phyloP scores from a whole-genome alignment of 2,329 filamentous ascomycete species.

The Colletotrichum higginsianum region DNA sequence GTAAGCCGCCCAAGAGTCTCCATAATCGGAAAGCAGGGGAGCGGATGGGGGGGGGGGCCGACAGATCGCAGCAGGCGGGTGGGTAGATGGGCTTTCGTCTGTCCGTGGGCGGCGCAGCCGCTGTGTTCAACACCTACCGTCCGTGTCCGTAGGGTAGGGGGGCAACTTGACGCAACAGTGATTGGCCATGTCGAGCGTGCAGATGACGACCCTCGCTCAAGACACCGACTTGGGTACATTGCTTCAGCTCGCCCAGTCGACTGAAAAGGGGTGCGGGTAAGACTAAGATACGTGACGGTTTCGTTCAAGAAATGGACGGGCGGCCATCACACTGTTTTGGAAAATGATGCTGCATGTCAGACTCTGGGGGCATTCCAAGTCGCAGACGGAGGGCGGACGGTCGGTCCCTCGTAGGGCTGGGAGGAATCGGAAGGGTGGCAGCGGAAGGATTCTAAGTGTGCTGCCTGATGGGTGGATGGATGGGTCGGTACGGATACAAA shows the following conservation, averaged over 20 bases:
- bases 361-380: constrained; percentile 26
- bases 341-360: constrained; percentile 41
- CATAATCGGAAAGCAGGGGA: constrained; percentile 3
- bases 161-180: constrained; percentile 28
- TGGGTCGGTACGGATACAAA: constrained; percentile 2
- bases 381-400: constrained; percentile 20
- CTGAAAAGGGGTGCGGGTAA: constrained; percentile 14
- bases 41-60: not conserved
- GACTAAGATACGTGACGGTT: constrained; percentile 14
- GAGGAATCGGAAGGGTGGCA: constrained; percentile 36
- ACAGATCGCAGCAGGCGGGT: not conserved
- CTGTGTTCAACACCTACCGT: not conserved
- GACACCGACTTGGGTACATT: constrained; percentile 20
- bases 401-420: constrained; percentile 40
- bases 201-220: constrained; percentile 28
- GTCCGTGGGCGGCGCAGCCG: constrained; percentile 31
- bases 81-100: constrained; percentile 12
- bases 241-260: constrained; percentile 17
- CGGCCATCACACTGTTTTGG: constrained; percentile 31
- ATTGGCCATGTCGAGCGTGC: constrained; percentile 31
- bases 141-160: not conserved
- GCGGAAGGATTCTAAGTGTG: constrained; percentile 40
- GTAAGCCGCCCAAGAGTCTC: not conserved
- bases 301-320: constrained; percentile 30
- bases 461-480: constrained; percentile 14